Percentiles rank a stretch among this genome's conserved stretches.
Evolutionary conservation across 495 filamentous ascomycete genomes (phyloP).

Genomic region (Xylaria cubensis): DNA sequence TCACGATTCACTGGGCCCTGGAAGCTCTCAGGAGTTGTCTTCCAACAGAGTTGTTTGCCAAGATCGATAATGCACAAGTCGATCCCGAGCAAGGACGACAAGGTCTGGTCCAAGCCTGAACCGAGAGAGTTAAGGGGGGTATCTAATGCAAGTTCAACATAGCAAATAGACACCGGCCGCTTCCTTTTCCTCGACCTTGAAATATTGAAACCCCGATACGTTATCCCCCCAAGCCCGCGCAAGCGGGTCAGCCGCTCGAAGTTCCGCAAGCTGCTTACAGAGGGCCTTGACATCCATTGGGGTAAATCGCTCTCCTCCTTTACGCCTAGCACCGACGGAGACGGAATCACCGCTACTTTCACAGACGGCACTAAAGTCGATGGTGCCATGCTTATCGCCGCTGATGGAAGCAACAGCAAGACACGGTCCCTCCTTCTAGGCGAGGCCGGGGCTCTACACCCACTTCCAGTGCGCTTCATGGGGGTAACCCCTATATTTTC

Average conservation of each 20-base stretch:
- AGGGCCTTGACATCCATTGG: slow-evolving; percentile 52
- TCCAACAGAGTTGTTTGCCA: slow-evolving; percentile 29
- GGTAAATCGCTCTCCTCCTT: slow-evolving; percentile 3
- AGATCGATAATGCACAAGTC: neutral
- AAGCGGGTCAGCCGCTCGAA: slow-evolving; percentile 58
- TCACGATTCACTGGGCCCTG: slow-evolving; percentile 64
- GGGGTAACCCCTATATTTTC: neutral
- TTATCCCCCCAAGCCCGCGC: slow-evolving; percentile 55
- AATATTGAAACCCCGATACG: slow-evolving; percentile 32
- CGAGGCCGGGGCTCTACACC: slow-evolving; percentile 44
- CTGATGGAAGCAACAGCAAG: slow-evolving; percentile 60
- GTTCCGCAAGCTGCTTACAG: slow-evolving; percentile 54
- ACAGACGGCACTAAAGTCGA: slow-evolving; percentile 28
- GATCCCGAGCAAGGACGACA: slow-evolving; percentile 4
- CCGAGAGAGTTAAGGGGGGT: neutral
- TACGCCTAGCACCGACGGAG: neutral
- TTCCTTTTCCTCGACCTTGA: neutral
- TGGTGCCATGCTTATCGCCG: slow-evolving; percentile 61
- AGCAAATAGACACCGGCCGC: slow-evolving; percentile 2
- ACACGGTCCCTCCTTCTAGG: slow-evolving; percentile 43
- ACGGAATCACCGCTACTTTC: neutral
- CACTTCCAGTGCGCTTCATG: slow-evolving; percentile 37
- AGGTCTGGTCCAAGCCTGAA: neutral
- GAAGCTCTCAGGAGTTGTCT: slow-evolving; percentile 53
- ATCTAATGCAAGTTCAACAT: neutral